phyloP scores from a whole-genome alignment of 169 alveolate species.

The Neospora caninum region DNA sequence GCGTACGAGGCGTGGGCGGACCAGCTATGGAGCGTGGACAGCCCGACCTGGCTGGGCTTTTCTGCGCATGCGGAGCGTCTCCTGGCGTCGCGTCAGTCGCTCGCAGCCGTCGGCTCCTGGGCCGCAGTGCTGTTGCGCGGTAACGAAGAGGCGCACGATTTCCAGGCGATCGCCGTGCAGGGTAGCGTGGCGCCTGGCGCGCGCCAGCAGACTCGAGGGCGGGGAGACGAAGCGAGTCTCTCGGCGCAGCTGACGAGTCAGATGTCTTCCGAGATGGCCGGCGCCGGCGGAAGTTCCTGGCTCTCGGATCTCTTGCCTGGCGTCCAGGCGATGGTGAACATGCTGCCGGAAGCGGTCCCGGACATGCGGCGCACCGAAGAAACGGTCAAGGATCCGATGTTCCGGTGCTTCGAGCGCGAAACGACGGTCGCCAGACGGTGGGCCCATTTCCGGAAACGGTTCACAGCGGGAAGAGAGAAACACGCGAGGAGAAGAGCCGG shows the following conservation, averaged over 20 bases:
- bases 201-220: slow-evolving; percentile 9
- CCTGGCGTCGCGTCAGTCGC: slow-evolving; percentile 55
- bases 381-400: slow-evolving; percentile 90
- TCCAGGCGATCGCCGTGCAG: slow-evolving; percentile 50
- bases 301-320: slow-evolving; percentile 67
- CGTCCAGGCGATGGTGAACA: slow-evolving; percentile 70
- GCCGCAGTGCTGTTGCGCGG: slow-evolving; percentile 65
- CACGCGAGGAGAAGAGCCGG: no score
- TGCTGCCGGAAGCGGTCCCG: slow-evolving; percentile 83
- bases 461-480: not conserved
- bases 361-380: slow-evolving; percentile 80
- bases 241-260: not conserved
- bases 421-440: slow-evolving; percentile 81
- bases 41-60: slow-evolving; percentile 72
- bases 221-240: slow-evolving; percentile 30
- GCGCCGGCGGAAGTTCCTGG: slow-evolving; percentile 60
- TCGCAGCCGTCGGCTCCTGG: slow-evolving; percentile 52
- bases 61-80: slow-evolving; percentile 66
- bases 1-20: slow-evolving; percentile 69
- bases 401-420: slow-evolving; percentile 94
- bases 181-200: not conserved
- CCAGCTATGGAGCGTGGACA: slow-evolving; percentile 53
- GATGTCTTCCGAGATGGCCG: not conserved
- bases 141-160: slow-evolving; percentile 67
- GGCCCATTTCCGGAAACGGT: not conserved